A percentile compares a stretch with the other conserved stretches of the same genome.
phyloP scores from a whole-genome alignment of 805 yeast genomes.

The Candida succiphila region DNA sequence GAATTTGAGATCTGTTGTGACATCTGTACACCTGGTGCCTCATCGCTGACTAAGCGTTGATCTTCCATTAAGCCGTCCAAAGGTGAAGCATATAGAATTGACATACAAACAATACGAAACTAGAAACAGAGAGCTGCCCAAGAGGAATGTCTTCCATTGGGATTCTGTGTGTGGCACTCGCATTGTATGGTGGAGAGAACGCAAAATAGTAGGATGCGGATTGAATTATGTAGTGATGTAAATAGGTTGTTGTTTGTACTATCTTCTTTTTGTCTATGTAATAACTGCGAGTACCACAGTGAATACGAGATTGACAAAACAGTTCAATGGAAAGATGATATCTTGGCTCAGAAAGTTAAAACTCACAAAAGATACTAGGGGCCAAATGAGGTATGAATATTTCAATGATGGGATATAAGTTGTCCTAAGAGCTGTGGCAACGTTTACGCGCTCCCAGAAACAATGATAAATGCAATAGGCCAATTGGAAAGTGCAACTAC shows the following conservation, averaged over 20 bases:
- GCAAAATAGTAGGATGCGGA: not conserved
- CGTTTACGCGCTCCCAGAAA: constrained; percentile 44
- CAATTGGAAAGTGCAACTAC: constrained; percentile 45
- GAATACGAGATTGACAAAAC: constrained; percentile 48
- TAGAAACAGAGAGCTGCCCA: no score
- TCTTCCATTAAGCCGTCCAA: no score
- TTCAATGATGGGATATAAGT: constrained; percentile 38
- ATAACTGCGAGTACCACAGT: constrained; percentile 37
- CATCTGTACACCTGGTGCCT: no score
- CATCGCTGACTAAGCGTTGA: no score
- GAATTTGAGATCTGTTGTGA: no score
- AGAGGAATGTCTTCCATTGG: no score
- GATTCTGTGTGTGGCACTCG: no score
- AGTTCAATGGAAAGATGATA: constrained; percentile 49
- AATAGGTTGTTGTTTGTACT: no score
- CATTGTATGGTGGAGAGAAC: no score
- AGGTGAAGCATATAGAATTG: no score
- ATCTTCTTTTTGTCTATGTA: constrained; percentile 4
- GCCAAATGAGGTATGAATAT: constrained; percentile 50
- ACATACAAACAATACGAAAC: no score
- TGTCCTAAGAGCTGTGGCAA: constrained; percentile 20
- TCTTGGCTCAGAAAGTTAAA: constrained; percentile 38
- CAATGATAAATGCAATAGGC: constrained; percentile 37
- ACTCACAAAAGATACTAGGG: constrained; percentile 39
- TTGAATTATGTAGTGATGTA: not conserved